A percentile compares a stretch with the other conserved stretches of the same genome.
These are phyloP conservation scores for Yamadazyma endophytica DNA, from an alignment of 805 yeast species.

Conservation along the genomic window DNA sequence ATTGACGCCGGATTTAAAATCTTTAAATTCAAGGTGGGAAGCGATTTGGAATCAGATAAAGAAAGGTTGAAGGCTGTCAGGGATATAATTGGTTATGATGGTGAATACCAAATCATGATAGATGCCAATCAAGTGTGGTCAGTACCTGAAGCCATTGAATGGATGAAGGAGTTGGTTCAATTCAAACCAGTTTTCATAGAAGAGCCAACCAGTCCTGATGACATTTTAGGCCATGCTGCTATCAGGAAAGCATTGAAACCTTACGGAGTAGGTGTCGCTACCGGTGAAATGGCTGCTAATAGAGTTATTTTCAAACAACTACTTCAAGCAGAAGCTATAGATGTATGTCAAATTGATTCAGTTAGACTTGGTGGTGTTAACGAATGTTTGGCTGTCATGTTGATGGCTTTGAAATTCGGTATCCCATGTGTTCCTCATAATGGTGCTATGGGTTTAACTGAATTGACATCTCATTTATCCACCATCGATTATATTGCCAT, in stretches of 20 bases:
- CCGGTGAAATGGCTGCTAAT: conserved; percentile 15
- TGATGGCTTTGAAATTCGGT: conserved; percentile 12
- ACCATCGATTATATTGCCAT: conserved; percentile 12
- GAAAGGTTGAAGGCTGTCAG: conserved; percentile 30
- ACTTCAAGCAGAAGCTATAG: conserved; percentile 13
- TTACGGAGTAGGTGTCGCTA: conserved; percentile 13
- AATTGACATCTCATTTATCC: conserved; percentile 12
- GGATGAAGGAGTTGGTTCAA: conserved; percentile 14
- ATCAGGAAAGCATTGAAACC: conserved; percentile 13
- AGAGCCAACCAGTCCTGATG: conserved; percentile 14
- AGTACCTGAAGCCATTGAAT: conserved; percentile 14
- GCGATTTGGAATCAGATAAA: conserved; percentile 30
- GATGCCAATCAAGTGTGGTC: conserved; percentile 15
- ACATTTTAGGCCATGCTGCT: conserved; percentile 14
- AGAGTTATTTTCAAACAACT: conserved; percentile 14
- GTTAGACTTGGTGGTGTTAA: conserved; percentile 13
- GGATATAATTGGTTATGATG: conserved; percentile 36
- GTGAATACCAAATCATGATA: conserved; percentile 14
- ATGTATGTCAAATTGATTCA: conserved; percentile 14
- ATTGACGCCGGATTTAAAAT: conserved; percentile 33
- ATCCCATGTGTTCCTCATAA: conserved; percentile 15
- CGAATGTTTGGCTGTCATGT: conserved; percentile 14
- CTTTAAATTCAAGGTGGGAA: conserved; percentile 41
- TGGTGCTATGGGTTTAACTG: conserved; percentile 15
- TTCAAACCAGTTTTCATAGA: conserved; percentile 14